Percentiles rank a stretch among this genome's conserved stretches.
phyloP scores from a whole-genome alignment of 345 rosid species.

The Sonneratia caseolaris region DNA sequence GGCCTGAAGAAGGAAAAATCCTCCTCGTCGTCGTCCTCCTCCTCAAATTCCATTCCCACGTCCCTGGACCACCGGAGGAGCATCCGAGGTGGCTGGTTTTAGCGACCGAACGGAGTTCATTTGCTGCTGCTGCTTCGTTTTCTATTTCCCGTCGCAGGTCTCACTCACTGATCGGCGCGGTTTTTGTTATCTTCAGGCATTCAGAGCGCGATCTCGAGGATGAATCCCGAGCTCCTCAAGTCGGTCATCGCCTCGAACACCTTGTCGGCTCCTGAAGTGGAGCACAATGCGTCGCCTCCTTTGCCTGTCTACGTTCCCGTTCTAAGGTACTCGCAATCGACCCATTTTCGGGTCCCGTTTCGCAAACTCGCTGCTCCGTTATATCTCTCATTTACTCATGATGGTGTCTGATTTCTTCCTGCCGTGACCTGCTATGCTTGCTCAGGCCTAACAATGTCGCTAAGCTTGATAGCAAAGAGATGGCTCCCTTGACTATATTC shows the following conservation, averaged over 20 bases:
- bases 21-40: conserved; percentile 10
- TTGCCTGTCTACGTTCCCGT: conserved; percentile 28
- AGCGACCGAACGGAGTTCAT: not conserved
- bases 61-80: conserved; percentile 51
- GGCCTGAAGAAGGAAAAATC: conserved; percentile 39
- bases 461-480: conserved; percentile 10
- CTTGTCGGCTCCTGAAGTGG: conserved; percentile 31
- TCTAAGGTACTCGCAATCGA: conserved; percentile 25
- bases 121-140: not conserved
- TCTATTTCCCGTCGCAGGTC: not conserved
- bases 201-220: conserved; percentile 75
- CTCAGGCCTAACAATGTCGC: not conserved
- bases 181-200: conserved; percentile 27
- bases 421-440: not conserved
- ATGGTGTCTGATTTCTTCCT: not conserved
- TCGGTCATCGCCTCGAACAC: conserved; percentile 42
- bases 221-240: conserved; percentile 60
- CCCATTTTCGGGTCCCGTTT: not conserved
- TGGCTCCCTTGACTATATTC: conserved; percentile 76
- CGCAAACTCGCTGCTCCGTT: not conserved
- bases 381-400: too few relatives aligned
- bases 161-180: not conserved
- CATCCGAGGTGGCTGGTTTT: conserved; percentile 41
- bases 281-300: conserved; percentile 17
- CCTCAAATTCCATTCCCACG: conserved; percentile 13